A percentile compares a stretch with the other conserved stretches of the same genome.
These are phyloP conservation scores for Tricholoma matsutake DNA, from an alignment of 768 basidiomycete genomes.

Conservation along the genomic window DNA sequence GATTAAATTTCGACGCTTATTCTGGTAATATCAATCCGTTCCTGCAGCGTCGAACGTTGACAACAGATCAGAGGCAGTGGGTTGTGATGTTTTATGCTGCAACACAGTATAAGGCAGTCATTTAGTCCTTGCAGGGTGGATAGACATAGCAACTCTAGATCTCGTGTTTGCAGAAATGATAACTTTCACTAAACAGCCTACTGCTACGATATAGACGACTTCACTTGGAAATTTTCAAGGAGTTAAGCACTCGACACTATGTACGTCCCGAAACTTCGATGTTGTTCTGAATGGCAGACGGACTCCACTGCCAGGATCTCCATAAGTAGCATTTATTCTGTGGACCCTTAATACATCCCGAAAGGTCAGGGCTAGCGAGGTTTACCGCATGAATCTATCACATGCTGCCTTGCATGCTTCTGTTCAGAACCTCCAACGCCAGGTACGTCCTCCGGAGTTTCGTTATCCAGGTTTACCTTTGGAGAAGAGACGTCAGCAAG, in stretches of 20 bases:
- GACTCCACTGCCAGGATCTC: background rate
- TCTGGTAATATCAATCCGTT: no score
- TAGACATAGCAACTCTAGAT: no score
- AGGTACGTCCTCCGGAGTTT: slow-evolving; percentile 83
- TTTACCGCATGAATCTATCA: slow-evolving; percentile 69
- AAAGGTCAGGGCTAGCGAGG: slow-evolving; percentile 29
- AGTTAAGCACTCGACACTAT: background rate
- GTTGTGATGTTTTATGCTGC: background rate
- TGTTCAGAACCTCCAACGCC: slow-evolving; percentile 93
- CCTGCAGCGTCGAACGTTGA: background rate
- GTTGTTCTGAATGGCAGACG: background rate
- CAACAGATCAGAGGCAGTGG: background rate
- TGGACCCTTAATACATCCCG: slow-evolving; percentile 16
- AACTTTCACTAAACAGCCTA: no score
- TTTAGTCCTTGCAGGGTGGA: no score
- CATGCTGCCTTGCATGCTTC: slow-evolving; percentile 71
- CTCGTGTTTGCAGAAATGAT: no score
- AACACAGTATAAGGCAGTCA: background rate
- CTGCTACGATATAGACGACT: no score
- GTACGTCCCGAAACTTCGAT: background rate
- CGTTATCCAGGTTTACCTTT: slow-evolving; percentile 80
- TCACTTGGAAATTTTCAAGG: background rate
- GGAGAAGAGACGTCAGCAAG: slow-evolving; percentile 15
- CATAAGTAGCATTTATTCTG: background rate
- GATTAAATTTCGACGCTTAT: no score